Evolutionary conservation across 768 basidiomycete genomes (phyloP).

Genomic region (Phaeotremella skinneri): DNA sequence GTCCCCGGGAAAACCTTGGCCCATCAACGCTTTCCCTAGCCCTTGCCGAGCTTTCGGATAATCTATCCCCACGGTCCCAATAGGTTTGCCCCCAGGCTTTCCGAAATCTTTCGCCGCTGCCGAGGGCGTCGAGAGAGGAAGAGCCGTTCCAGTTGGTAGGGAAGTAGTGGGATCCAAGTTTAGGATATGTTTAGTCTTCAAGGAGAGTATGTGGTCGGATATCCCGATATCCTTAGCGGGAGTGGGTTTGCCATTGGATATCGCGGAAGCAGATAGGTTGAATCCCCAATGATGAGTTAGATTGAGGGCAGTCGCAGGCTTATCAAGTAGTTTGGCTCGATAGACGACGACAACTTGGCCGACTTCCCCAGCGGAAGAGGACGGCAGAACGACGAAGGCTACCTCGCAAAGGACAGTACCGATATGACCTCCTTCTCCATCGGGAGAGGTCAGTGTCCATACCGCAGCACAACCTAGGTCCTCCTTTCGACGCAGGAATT

Average conservation of each 20-base stretch:
- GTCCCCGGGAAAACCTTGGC: constrained; percentile 14
- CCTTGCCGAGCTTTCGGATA: constrained; percentile 13
- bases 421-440: constrained; percentile 21
- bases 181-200: constrained; percentile 11
- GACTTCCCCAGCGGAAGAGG: constrained; percentile 1
- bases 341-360: constrained; percentile 18
- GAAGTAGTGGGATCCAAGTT: constrained; percentile 13
- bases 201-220: not conserved
- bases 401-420: constrained; percentile 15
- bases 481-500: constrained; percentile 5
- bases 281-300: constrained; percentile 29
- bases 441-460: constrained; percentile 14
- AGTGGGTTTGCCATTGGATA: constrained; percentile 9
- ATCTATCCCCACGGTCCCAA: constrained; percentile 1
- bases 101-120: not conserved
- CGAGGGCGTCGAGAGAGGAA: constrained; percentile 7
- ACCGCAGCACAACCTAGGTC: constrained; percentile 15
- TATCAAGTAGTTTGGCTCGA: constrained; percentile 19
- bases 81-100: not conserved
- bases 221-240: not conserved
- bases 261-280: constrained; percentile 17
- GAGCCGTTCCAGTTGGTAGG: constrained; percentile 16
- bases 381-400: constrained; percentile 12
- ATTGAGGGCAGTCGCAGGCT: constrained; percentile 15
- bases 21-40: constrained; percentile 11